Percentiles rank a stretch among this genome's conserved stretches.
phyloP scores from a whole-genome alignment of 257 asterid genomes.

The Vinca minor region DNA sequence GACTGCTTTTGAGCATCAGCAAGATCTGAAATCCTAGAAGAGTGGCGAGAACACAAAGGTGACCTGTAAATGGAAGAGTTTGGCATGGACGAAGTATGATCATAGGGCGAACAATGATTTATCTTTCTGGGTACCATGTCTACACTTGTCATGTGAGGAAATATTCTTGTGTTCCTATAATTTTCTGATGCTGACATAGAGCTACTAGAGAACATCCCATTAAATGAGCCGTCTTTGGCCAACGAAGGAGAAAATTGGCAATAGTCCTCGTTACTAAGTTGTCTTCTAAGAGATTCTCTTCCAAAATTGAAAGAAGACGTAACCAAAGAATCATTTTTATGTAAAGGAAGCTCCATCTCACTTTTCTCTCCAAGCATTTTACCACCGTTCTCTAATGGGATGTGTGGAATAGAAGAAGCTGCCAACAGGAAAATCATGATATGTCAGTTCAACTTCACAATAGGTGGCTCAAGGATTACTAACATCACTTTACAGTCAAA shows the following conservation, averaged over 20 bases:
- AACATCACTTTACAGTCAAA: conserved; percentile 9
- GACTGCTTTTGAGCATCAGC: conserved; percentile 25
- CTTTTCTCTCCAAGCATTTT: conserved; percentile 30
- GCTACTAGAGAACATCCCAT: conserved; percentile 26
- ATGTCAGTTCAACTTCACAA: conserved; percentile 20
- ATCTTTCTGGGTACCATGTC: conserved; percentile 23
- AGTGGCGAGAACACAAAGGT: conserved; percentile 34
- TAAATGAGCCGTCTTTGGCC: conserved; percentile 28
- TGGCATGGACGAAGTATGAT: conserved; percentile 20
- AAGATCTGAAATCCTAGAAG: conserved; percentile 37
- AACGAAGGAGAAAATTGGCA: conserved; percentile 22
- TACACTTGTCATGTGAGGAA: conserved; percentile 26
- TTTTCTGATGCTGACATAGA: conserved; percentile 22
- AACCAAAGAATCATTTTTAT: conserved; percentile 17
- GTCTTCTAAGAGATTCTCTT: conserved; percentile 24
- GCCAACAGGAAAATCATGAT: conserved; percentile 30
- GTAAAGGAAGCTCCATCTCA: conserved; percentile 23
- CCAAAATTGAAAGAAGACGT: conserved; percentile 20
- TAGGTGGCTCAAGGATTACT: conserved; percentile 1
- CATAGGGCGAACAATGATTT: conserved; percentile 19
- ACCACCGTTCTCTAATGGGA: conserved; percentile 28
- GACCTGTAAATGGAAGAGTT: conserved; percentile 24
- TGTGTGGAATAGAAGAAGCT: conserved; percentile 33
- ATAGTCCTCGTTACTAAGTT: conserved; percentile 22
- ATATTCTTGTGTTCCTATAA: conserved; percentile 17